Base-by-base conservation (phyloP, 2,329 filamentous ascomycete genomes). In the Colletotrichum gigasporum region DNA sequence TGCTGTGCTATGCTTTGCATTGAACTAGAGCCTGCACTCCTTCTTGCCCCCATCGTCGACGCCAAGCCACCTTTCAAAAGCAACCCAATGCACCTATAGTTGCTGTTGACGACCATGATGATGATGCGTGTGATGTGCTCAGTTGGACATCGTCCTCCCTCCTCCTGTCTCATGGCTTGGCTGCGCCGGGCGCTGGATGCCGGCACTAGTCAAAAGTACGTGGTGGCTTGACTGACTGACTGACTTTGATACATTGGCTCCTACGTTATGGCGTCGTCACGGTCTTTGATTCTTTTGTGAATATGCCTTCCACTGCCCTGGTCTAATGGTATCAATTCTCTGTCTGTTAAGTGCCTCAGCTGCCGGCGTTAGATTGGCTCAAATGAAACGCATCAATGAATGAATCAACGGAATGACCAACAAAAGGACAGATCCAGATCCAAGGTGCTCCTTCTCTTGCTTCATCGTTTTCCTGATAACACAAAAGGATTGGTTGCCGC, bases 161-260 rank as follows among this genome's bases (percentile, higher is more conserved):
- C 16, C 12, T 24, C 30, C 32, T 28, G 50, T 58, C 44, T 37
- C 42, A 35, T 45, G 41, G 48, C 62, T 64, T 61, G 56, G 61
- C 62, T 26, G 37, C 35, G 56, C 55, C 54, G 10, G 39, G 34
- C 41, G 18, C 60, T 55, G 32, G 41, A 64, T 64, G 62, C 62
- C 62, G 62, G 62, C 16, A 30, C 62, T 65, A 65, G 42, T 42
- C 48, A 41, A 54, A 65, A 55, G 30, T 48, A 16, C 24, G 42
- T 41, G 54, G 30, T 57, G 54, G 42, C 54, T 48, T 18, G 22
- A 57, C 54, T 54, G 51, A 54, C 26, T 26, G 51, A 22, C 30
- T 54, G 37, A 54, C 51, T 54, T 44, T n/a, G 51, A 54, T 28
- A 32, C 51, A 24, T 44, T 47, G 4, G 53, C 39, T 47, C n/a